phyloP scores from a whole-genome alignment of 2,329 filamentous ascomycete genomes.

The Colletotrichum destructivum region DNA sequence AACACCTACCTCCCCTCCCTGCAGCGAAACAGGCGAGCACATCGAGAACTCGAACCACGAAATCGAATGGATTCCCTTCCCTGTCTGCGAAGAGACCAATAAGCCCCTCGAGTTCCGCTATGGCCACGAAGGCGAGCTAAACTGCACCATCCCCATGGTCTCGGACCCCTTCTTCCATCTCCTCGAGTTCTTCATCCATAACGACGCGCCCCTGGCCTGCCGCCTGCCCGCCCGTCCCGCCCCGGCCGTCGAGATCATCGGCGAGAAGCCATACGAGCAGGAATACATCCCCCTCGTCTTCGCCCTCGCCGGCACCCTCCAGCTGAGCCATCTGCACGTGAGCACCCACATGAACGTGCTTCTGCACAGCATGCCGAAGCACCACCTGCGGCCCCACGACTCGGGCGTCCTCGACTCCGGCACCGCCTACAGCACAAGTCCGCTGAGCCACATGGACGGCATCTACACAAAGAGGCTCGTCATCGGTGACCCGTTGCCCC shows the following conservation, averaged over 20 bases:
- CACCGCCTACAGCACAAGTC: slow-evolving; percentile 87
- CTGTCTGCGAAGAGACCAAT: slow-evolving; percentile 88
- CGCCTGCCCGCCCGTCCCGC: slow-evolving; percentile 86
- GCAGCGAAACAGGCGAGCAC: slow-evolving; percentile 89
- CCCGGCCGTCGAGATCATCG: slow-evolving; percentile 68
- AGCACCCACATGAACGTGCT: slow-evolving; percentile 92
- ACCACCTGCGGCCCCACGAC: slow-evolving; percentile 74
- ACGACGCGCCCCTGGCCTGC: slow-evolving; percentile 92
- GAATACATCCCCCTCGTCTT: slow-evolving; percentile 90
- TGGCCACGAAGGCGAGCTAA: slow-evolving; percentile 84
- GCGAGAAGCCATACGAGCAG: slow-evolving; percentile 63
- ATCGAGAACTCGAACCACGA: slow-evolving; percentile 85
- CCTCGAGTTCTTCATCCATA: slow-evolving; percentile 98
- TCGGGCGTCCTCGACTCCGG: slow-evolving; percentile 89
- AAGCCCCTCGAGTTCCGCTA: slow-evolving; percentile 88
- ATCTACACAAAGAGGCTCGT: slow-evolving; percentile 76
- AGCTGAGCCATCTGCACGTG: slow-evolving; percentile 91
- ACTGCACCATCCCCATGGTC: slow-evolving; percentile 86
- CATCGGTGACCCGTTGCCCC: slow-evolving; percentile 87
- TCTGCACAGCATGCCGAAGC: slow-evolving; percentile 78
- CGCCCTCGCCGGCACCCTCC: slow-evolving; percentile 89
- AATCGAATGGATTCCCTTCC: slow-evolving; percentile 93
- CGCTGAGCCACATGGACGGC: slow-evolving; percentile 72
- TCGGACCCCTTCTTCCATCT: slow-evolving; percentile 88
- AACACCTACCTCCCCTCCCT: slow-evolving; percentile 28